Conservation (phyloP, 2,329 filamentous ascomycete species). For the Pseudocercospora fijiensis region DNA sequence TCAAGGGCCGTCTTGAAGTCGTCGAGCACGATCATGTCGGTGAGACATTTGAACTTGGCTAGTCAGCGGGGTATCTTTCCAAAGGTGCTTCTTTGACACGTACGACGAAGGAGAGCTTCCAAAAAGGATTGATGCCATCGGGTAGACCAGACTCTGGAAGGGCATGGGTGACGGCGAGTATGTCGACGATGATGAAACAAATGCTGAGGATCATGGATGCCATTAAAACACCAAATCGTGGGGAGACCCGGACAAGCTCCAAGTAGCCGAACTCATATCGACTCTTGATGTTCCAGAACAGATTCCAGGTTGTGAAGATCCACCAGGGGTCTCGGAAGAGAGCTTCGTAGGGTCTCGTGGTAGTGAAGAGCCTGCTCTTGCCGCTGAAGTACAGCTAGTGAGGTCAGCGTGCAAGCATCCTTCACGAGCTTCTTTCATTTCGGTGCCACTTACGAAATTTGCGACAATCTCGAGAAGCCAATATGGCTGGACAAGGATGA, state of each 20-base stretch:
- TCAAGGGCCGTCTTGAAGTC: constrained; percentile 64
- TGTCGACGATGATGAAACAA: constrained; percentile 61
- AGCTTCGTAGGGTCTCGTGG: constrained; percentile 60
- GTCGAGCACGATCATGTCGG: constrained; percentile 65
- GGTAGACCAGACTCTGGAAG: constrained; percentile 33
- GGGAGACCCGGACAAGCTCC: constrained; percentile 61
- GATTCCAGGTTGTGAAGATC: constrained; percentile 60
- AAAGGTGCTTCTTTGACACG: neutral
- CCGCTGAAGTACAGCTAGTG: constrained; percentile 53
- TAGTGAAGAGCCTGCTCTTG: constrained; percentile 49
- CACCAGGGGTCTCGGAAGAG: constrained; percentile 67
- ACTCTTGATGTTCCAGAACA: constrained; percentile 63
- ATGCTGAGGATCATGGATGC: constrained; percentile 61
- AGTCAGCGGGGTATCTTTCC: neutral
- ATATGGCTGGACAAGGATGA: constrained; percentile 61
- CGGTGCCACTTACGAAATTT: constrained; percentile 49
- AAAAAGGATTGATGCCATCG: constrained; percentile 65
- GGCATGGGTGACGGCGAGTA: constrained; percentile 56
- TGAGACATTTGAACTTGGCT: constrained; percentile 61
- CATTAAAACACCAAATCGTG: constrained; percentile 64
- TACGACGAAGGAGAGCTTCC: constrained; percentile 60
- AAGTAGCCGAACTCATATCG: constrained; percentile 58
- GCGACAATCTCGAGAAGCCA: constrained; percentile 66
- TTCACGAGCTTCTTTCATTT: neutral
- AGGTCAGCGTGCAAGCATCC: constrained; percentile 10